Evolutionary conservation across 75 land plant genomes (phyloP), one percentile per base, ranked within the genome.

Genomic region (Adiantum capillusveneris): DNA sequence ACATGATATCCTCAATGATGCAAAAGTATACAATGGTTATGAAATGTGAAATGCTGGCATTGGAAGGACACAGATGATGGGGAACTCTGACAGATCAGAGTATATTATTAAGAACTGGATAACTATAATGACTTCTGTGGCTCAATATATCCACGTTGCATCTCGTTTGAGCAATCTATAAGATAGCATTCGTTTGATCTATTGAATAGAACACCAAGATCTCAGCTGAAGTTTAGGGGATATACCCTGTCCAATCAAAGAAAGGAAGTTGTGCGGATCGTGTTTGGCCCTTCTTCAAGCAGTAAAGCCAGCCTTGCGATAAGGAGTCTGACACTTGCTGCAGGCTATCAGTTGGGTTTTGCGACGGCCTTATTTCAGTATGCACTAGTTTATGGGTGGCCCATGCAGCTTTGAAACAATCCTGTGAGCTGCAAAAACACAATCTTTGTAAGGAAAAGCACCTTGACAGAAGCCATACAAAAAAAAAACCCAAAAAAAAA

Each of bases 221-320:
- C n/a, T n/a, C n/a, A n/a, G n/a, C 9, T 34, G 3, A 3, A 34
- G 37, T 34, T 34, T 34, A 16, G 21, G 20, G 17, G 42, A 17
- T 51, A 55, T 85, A 88, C 98, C 98, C 98, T 29, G 90, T 89
- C 98, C 98, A 93, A 65, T 88, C 87, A 73, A 85, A 93, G 62
- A 61, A 64, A 39, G 98, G 98, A 63, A 83, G 64, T 53, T 79
- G 65, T 20, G 78, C 25, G 25, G 81, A 74, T 52, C 98, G 76
- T 49, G 68, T 42, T 63, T 75, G 83, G 27, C 98, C 98, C 79
- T 83, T 85, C 70, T 68, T 77, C 29, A 86, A 44, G 70, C 90
- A 88, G 56, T 93, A 93, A 26, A 74, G 59, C 98, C 98, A 93
- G 48, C 87, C 90, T 25, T 67, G 83, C 54, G 54, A 69, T 42